Conservation (phyloP, 768 basidiomycete species). For the Hygrocybe punicea region DNA sequence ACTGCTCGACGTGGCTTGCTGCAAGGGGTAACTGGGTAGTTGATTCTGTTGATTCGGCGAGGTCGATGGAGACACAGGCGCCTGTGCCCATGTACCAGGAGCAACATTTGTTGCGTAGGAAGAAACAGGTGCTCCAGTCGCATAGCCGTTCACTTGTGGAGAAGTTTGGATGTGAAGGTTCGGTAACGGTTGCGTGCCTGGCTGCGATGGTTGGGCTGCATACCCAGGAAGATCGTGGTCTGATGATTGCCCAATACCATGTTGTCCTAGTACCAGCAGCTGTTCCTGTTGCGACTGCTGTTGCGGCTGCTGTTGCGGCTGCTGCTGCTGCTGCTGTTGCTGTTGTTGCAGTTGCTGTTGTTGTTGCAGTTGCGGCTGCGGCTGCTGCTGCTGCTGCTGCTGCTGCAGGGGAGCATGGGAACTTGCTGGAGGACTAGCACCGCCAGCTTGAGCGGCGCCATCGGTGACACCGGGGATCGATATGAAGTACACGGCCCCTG, state of each 20-base stretch:
- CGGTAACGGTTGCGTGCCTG: not conserved
- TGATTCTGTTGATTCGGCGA: not conserved
- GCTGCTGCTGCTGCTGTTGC: slow-evolving; percentile 16
- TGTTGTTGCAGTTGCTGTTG: not conserved
- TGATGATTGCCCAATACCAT: not conserved
- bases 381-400: slow-evolving; percentile 16
- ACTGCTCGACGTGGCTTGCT: not conserved
- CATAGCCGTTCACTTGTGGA: slow-evolving; percentile 6
- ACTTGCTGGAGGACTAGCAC: slow-evolving; percentile 14
- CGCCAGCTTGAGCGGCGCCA: slow-evolving; percentile 3
- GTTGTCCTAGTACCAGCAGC: not conserved
- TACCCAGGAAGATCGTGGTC: not conserved
- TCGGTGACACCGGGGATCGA: slow-evolving; percentile 73
- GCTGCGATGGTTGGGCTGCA: not conserved
- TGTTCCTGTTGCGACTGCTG: slow-evolving; percentile 12
- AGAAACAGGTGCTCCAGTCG: slow-evolving; percentile 6
- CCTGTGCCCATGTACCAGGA: slow-evolving; percentile 4
- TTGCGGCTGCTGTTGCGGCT: slow-evolving; percentile 5
- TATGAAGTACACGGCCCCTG: slow-evolving; percentile 78
- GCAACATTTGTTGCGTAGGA: slow-evolving; percentile 11
- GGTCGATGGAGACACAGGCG: not conserved
- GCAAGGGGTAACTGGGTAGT: not conserved
- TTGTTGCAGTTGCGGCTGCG: no score
- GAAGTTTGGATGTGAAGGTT: not conserved
- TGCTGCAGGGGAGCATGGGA: slow-evolving; percentile 13